Conservation (phyloP, 2,329 filamentous ascomycete genomes). For the Cercospora nicotianae region DNA sequence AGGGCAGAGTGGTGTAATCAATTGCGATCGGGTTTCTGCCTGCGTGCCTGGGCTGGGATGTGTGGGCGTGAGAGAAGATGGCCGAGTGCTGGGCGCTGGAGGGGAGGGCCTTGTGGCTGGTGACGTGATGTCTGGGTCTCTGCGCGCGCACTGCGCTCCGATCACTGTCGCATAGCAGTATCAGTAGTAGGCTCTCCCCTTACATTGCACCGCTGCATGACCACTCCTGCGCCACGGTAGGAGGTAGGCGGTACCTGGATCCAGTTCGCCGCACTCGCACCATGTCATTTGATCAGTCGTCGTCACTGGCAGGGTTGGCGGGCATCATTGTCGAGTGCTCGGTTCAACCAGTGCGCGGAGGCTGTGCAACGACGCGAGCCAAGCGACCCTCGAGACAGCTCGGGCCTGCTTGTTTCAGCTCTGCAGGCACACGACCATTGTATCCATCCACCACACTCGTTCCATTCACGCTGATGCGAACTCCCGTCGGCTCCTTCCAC, state of each 20-base stretch:
- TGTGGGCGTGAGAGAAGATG: neutral
- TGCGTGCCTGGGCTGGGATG: neutral
- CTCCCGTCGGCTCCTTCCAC: neutral
- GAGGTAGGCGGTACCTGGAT: neutral
- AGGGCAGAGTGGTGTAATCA: neutral
- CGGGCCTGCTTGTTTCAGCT: neutral
- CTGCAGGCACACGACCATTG: slow-evolving; percentile 1
- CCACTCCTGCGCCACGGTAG: neutral
- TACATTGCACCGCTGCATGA: neutral
- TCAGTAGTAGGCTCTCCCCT: neutral
- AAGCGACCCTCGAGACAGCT: neutral
- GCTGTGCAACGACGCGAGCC: neutral
- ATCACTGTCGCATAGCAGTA: neutral
- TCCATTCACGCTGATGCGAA: neutral
- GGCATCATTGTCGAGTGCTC: neutral
- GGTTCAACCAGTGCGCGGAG: neutral
- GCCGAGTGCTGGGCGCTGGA: neutral
- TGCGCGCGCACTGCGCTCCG: neutral
- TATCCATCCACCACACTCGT: neutral
- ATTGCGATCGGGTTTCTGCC: neutral
- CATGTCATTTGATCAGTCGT: neutral
- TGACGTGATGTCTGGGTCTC: neutral
- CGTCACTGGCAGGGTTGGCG: neutral
- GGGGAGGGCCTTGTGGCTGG: neutral
- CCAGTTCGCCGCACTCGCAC: neutral